These are phyloP conservation scores for Cyclocybe aegerita DNA, from an alignment of 768 basidiomycete genomes.

Conservation along the genomic window DNA sequence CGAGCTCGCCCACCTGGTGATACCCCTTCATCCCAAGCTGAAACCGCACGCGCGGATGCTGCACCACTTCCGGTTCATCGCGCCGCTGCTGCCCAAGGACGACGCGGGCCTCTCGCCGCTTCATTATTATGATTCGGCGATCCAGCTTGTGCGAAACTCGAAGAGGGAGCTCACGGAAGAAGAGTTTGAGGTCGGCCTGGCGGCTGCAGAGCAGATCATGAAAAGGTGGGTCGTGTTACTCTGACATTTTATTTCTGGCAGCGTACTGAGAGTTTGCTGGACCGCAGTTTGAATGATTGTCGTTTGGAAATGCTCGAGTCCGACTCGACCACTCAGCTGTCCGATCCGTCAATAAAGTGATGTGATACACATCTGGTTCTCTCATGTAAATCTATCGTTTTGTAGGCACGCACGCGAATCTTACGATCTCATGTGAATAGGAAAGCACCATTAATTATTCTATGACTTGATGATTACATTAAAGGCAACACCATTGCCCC, in stretches of 20 bases:
- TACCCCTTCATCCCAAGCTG: slow-evolving; percentile 68
- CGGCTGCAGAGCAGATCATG: slow-evolving; percentile 60
- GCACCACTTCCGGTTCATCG: slow-evolving; percentile 77
- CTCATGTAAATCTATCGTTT: background rate
- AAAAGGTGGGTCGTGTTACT: slow-evolving; percentile 45
- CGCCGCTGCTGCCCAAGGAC: slow-evolving; percentile 58
- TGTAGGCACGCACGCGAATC: background rate
- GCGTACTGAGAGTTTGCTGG: background rate
- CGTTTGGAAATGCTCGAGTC: slow-evolving; percentile 60
- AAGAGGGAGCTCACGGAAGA: slow-evolving; percentile 59
- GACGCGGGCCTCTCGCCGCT: slow-evolving; percentile 66
- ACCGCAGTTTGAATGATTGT: slow-evolving; percentile 57
- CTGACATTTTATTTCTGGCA: background rate
- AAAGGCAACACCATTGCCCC: background rate
- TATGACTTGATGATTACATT: background rate
- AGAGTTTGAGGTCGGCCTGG: slow-evolving; percentile 65
- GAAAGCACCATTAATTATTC: background rate
- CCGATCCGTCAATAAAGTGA: slow-evolving; percentile 5
- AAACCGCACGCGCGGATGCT: slow-evolving; percentile 77
- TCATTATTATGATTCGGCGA: slow-evolving; percentile 76
- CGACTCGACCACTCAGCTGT: slow-evolving; percentile 39
- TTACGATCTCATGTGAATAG: background rate
- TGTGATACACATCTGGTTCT: background rate
- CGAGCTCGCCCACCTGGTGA: slow-evolving; percentile 64
- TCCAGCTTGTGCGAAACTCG: slow-evolving; percentile 69